Percentiles rank a stretch among this genome's conserved stretches.
Conservation (phyloP, 345 rosid species). For the Luvunga scandens region DNA sequence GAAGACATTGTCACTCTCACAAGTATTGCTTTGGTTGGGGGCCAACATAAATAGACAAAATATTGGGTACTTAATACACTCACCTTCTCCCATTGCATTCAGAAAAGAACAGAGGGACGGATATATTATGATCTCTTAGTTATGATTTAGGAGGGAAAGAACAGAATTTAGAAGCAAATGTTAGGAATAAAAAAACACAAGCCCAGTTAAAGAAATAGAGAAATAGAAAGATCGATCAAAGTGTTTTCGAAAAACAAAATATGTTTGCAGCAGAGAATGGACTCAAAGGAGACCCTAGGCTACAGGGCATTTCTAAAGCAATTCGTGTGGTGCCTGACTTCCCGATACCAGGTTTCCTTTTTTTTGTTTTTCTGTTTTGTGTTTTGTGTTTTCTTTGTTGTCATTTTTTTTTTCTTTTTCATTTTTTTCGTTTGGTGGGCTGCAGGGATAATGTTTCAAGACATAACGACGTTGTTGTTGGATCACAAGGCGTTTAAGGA, state of each 20-base stretch:
- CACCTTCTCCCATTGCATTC: conserved; percentile 24
- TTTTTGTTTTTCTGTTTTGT: neutral
- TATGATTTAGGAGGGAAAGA: conserved; percentile 22
- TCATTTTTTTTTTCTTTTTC: too few relatives aligned
- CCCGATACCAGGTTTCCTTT: conserved; percentile 56
- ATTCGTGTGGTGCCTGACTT: conserved; percentile 75
- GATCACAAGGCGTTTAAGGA: conserved; percentile 87
- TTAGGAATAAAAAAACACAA: neutral
- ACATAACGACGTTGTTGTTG: conserved; percentile 81
- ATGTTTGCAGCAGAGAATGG: conserved; percentile 83
- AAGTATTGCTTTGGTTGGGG: conserved; percentile 40
- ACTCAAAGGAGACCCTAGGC: conserved; percentile 70
- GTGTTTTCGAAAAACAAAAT: neutral
- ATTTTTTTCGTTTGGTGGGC: neutral
- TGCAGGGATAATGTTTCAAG: conserved; percentile 96
- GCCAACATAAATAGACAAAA: conserved; percentile 52
- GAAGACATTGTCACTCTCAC: neutral
- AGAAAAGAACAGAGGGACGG: conserved; percentile 14
- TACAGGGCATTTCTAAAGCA: conserved; percentile 58
- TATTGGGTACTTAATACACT: conserved; percentile 31
- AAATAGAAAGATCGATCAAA: neutral
- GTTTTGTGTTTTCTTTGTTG: neutral
- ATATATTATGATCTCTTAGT: conserved; percentile 5
- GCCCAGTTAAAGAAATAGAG: neutral
- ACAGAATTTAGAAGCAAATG: neutral